These are phyloP conservation scores for Barbarea vulgaris DNA, from an alignment of 345 rosid genomes.

Conservation along the genomic window DNA sequence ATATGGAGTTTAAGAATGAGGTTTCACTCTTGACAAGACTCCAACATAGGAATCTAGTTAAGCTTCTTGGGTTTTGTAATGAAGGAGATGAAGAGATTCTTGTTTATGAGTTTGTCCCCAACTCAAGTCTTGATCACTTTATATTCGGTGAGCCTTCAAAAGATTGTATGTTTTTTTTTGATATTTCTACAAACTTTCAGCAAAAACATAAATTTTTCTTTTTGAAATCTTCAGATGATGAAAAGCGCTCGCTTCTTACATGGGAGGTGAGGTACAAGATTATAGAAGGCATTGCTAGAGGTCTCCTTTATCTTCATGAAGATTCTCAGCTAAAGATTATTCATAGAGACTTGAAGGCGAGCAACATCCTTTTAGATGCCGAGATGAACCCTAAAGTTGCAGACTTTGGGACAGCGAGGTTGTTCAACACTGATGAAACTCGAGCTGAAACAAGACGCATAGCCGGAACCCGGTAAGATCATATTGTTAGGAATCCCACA, in stretches of 20 bases:
- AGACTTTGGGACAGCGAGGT: constrained; percentile 47
- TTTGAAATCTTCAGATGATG: constrained; percentile 21
- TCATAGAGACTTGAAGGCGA: constrained; percentile 37
- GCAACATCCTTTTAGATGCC: constrained; percentile 36
- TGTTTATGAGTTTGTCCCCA: constrained; percentile 50
- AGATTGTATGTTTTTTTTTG: neutral
- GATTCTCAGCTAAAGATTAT: constrained; percentile 38
- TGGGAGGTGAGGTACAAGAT: constrained; percentile 35
- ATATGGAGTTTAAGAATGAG: constrained; percentile 50
- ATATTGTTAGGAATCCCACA: neutral
- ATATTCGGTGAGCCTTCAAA: constrained; percentile 39
- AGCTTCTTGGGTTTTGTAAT: constrained; percentile 51
- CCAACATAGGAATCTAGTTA: constrained; percentile 52
- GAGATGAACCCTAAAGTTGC: constrained; percentile 43
- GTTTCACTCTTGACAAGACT: constrained; percentile 50
- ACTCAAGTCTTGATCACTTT: constrained; percentile 45
- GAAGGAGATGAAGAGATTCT: constrained; percentile 44
- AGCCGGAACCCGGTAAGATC: constrained; percentile 41
- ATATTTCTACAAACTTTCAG: neutral
- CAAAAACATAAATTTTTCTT: neutral
- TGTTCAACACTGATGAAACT: constrained; percentile 28
- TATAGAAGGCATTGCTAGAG: constrained; percentile 39
- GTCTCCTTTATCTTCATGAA: constrained; percentile 42
- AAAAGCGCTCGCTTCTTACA: constrained; percentile 23
- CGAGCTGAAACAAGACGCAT: constrained; percentile 38